Evolutionary conservation across 2,329 filamentous ascomycete species (phyloP), one percentile per base, ranked within the genome.

Genomic region (Botrytis galanthina): DNA sequence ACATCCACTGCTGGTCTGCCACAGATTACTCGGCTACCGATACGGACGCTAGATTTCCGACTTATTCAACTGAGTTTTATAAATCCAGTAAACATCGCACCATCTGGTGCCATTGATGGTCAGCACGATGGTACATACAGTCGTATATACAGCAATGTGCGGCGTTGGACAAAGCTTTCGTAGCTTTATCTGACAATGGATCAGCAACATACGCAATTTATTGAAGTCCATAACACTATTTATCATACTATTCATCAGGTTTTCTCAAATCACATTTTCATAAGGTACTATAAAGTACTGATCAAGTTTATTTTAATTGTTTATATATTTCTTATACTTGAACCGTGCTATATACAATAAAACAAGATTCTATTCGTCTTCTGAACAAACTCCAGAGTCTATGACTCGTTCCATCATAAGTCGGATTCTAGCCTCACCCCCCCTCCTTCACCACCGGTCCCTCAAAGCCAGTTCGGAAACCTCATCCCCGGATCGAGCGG

Each of bases 31-130:
- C 51, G n/a, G n/a, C n/a, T 29, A 29, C 10, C 14, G 18, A 54
- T 16, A 29, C 12, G 4, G 3, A 18, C 8, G 3, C n/a, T 29
- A 9, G 14, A 32, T 14, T 9, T 57, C 18, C 14, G 51, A 18
- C 14, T 29, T 32, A 0, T 14, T 29, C n/a, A 18, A 8, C 9
- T 18, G 14, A 18, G 0, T 32, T 18, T 1, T 3, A 57, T 54
- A 1, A 18, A 32, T 57, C 16, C 5, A 29, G 8, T 32, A 9
- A 3, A 57, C 32, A 1, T 29, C 18, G 1, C 3, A 29, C 1
- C 7, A 6, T 3, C 1, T 57, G 14, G 3, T 9, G 2, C 3
- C n/a, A 57, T 29, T 29, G 7, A 29, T 57, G 4, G 12, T 29
- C 51, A 18, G 3, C 6, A 0, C 7, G 7, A 29, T 29, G 9